These are phyloP conservation scores for Knufia petricola DNA, from an alignment of 2,329 filamentous ascomycete genomes.

Conservation along the genomic window DNA sequence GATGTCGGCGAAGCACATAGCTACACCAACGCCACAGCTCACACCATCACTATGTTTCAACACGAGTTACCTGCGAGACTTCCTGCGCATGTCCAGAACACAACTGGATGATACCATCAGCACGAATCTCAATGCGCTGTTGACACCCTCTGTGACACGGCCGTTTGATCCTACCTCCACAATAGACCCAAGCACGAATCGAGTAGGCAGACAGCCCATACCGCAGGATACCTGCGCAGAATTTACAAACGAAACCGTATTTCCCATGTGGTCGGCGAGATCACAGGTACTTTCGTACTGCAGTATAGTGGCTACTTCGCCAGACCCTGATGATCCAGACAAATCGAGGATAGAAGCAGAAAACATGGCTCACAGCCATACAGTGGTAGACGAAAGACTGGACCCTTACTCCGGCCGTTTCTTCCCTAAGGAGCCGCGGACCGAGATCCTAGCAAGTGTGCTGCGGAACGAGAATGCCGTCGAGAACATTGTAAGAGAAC, in stretches of 20 bases:
- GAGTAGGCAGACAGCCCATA: constrained; percentile 14
- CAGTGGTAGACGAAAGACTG: constrained; percentile 73
- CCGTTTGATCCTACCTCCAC: constrained; percentile 77
- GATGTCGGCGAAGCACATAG: constrained; percentile 30
- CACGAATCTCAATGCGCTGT: constrained; percentile 82
- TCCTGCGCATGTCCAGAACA: constrained; percentile 73
- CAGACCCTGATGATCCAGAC: constrained; percentile 80
- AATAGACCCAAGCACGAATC: constrained; percentile 40
- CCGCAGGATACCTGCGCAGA: constrained; percentile 51
- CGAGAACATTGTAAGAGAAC: constrained; percentile 70
- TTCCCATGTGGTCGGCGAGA: constrained; percentile 78
- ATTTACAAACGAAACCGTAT: constrained; percentile 71
- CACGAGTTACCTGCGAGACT: constrained; percentile 50
- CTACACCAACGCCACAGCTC: constrained; percentile 41
- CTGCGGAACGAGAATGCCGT: constrained; percentile 65
- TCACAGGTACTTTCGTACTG: constrained; percentile 84
- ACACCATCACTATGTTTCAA: constrained; percentile 61
- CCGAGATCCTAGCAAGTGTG: constrained; percentile 65
- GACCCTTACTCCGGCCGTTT: constrained; percentile 86
- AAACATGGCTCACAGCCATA: constrained; percentile 58
- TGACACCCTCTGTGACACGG: constrained; percentile 56
- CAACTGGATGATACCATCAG: constrained; percentile 88
- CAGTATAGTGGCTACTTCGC: constrained; percentile 72
- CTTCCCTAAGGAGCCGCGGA: constrained; percentile 68
- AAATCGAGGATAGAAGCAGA: constrained; percentile 60